These are phyloP conservation scores for Dipodascus albidus DNA, from an alignment of 805 yeast species.

Conservation along the genomic window DNA sequence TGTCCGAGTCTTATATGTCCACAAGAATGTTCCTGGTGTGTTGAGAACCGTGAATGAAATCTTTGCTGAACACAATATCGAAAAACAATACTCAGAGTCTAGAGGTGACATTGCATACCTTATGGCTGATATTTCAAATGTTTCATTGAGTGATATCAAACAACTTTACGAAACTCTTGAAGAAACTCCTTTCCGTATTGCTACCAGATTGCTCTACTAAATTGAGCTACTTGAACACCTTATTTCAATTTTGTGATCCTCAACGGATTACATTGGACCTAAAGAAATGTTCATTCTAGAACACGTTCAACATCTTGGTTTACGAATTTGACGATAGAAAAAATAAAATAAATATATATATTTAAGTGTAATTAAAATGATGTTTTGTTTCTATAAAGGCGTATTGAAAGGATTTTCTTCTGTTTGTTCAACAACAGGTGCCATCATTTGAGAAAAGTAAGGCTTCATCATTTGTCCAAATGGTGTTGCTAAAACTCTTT, in stretches of 20 bases:
- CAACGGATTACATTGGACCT: slow-evolving; percentile 1
- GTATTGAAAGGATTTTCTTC: not conserved
- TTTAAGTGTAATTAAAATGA: not conserved
- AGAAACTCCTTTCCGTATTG: slow-evolving; percentile 80
- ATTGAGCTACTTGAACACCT: not conserved
- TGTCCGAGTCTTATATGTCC: slow-evolving; percentile 91
- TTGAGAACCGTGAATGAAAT: slow-evolving; percentile 94
- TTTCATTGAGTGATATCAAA: slow-evolving; percentile 71
- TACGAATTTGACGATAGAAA: slow-evolving; percentile 1
- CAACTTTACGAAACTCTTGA: slow-evolving; percentile 74
- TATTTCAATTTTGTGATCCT: not conserved
- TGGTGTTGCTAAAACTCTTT: slow-evolving; percentile 38
- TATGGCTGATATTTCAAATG: slow-evolving; percentile 94
- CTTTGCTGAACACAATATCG: slow-evolving; percentile 88
- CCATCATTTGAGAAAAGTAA: slow-evolving; percentile 21
- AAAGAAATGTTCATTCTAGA: slow-evolving; percentile 1
- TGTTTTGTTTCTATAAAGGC: not conserved
- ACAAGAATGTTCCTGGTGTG: slow-evolving; percentile 98
- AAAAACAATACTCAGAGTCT: slow-evolving; percentile 96
- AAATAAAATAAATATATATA: too few species aligned
- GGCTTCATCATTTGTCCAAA: slow-evolving; percentile 38
- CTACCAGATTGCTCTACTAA: slow-evolving; percentile 80
- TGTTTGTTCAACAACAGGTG: slow-evolving; percentile 11
- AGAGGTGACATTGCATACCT: slow-evolving; percentile 92
- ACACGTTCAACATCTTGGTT: slow-evolving; percentile 1